Evolutionary conservation across 164 flowering plant species (phyloP), one percentile per base, ranked within the genome.

Genomic region (Annona cherimola): DNA sequence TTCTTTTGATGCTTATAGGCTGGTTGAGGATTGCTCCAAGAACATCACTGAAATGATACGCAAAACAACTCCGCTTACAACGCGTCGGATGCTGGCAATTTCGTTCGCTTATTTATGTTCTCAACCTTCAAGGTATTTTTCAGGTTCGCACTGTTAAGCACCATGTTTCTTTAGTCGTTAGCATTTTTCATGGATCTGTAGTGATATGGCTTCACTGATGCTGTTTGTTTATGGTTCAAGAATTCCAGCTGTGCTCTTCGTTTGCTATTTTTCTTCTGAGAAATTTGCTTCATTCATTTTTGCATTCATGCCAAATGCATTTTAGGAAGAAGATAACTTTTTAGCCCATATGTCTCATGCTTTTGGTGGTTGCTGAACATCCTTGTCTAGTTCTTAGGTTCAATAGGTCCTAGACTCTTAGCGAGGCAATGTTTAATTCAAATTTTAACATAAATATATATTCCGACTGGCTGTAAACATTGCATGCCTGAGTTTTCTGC

Each of bases 41-140:
- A 81, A 82, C 35, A 71, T 85, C 68, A 72, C 68, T 74, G 77
- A 71, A 67, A 72, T 76, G 45, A 45, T 75, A 11, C 61, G 71
- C 71, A 80, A 73, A 26, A 72, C 18, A 26, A 69, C 75, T 71
- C 79, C 83, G 44, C 77, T 76, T 26, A 69, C 87, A 0, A 88
- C 88, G 5, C 79, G 97, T n/a, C 75, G 94, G 70, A 79, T 78
- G 74, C 76, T 93, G 61, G 76, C 88, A 1, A 80, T 84, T 79
- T 73, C 82, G 63, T 61, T 82, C 65, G 43, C 81, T 75, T 80
- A 67, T 71, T 78, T 83, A 1, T 76, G 79, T 69, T 85, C 55
- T 79, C 68, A 80, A 78, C 88, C 92, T 81, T 81, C 96, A 81
- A 90, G 96, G 93, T 89, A 90, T 84, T 88, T 82, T 67, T 77